Conservation (phyloP, 495 filamentous ascomycete genomes). For the Corynascus novoguineensis region DNA sequence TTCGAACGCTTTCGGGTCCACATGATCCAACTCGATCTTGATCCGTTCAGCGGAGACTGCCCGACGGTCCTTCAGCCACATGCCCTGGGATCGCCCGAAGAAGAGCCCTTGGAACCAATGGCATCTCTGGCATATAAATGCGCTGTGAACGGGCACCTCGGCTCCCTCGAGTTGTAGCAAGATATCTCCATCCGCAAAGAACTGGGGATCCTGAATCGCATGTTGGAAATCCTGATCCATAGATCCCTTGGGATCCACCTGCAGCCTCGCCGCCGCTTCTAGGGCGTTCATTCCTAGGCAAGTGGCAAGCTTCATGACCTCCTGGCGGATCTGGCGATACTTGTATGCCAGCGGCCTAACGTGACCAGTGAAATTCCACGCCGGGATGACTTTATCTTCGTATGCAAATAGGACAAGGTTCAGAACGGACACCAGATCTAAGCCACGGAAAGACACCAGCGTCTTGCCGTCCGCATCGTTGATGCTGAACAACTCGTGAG, state of each 20-base stretch:
- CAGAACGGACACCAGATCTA: slow-evolving; percentile 70
- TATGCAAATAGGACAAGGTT: slow-evolving; percentile 79
- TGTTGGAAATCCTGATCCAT: slow-evolving; percentile 61
- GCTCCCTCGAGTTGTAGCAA: slow-evolving; percentile 66
- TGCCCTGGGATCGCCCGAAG: slow-evolving; percentile 72
- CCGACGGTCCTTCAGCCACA: slow-evolving; percentile 73
- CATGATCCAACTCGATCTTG: slow-evolving; percentile 77
- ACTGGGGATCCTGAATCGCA: slow-evolving; percentile 60
- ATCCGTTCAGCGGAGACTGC: slow-evolving; percentile 40
- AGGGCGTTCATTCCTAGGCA: slow-evolving; percentile 60
- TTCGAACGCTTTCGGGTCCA: slow-evolving; percentile 63
- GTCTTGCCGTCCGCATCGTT: slow-evolving; percentile 45
- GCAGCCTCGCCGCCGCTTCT: slow-evolving; percentile 69
- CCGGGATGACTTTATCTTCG: slow-evolving; percentile 70
- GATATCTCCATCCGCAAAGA: slow-evolving; percentile 70
- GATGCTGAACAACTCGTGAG: slow-evolving; percentile 56
- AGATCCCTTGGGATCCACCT: slow-evolving; percentile 56
- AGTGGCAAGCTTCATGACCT: slow-evolving; percentile 74
- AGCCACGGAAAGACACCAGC: slow-evolving; percentile 54
- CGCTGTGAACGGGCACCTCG: slow-evolving; percentile 65
- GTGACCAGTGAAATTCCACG: slow-evolving; percentile 71
- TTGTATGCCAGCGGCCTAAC: slow-evolving; percentile 56
- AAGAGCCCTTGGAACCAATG: slow-evolving; percentile 92
- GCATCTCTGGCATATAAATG: slow-evolving; percentile 73
- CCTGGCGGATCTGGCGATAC: slow-evolving; percentile 70